phyloP scores from a whole-genome alignment of 2,329 filamentous ascomycete species.

The Tolypocladium paradoxum region DNA sequence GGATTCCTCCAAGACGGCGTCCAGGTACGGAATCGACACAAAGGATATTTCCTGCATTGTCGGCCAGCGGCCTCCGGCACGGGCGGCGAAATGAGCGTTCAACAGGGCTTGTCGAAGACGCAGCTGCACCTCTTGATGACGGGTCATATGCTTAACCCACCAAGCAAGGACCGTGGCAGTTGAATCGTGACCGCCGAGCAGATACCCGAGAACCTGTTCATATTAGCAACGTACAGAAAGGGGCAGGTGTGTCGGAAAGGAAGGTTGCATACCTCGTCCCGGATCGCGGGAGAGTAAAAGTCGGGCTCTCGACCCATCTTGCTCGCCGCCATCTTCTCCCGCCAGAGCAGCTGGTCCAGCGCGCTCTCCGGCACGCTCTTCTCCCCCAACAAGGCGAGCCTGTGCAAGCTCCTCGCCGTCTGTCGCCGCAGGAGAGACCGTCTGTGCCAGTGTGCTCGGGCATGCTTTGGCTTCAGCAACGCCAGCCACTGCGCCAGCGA shows the following conservation, averaged over 20 bases:
- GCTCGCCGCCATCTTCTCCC: conserved; percentile 20
- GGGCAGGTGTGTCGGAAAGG: too few relatives aligned
- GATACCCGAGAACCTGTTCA: conserved; percentile 15
- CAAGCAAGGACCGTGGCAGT: conserved; percentile 16
- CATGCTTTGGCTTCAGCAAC: conserved; percentile 13
- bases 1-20: conserved; percentile 26
- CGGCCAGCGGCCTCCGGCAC: conserved; percentile 13
- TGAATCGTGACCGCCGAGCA: conserved; percentile 19
- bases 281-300: conserved; percentile 20
- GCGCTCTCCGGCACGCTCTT: conserved; percentile 10
- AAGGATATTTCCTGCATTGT: conserved; percentile 17
- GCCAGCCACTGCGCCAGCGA: conserved; percentile 10
- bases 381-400: conserved; percentile 4
- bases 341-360: conserved; percentile 21
- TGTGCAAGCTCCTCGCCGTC: conserved; percentile 10
- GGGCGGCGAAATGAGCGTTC: conserved; percentile 10
- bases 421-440: conserved; percentile 11
- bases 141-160: conserved; percentile 17
- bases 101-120: conserved; percentile 15
- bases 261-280: conserved; percentile 19
- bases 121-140: conserved; percentile 11
- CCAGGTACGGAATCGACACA: conserved; percentile 21
- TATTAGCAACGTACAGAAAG: not conserved
- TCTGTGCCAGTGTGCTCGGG: conserved; percentile 13
- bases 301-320: conserved; percentile 17